Evolutionary conservation across 768 basidiomycete species (phyloP).

Genomic region (Serendipita indica): DNA sequence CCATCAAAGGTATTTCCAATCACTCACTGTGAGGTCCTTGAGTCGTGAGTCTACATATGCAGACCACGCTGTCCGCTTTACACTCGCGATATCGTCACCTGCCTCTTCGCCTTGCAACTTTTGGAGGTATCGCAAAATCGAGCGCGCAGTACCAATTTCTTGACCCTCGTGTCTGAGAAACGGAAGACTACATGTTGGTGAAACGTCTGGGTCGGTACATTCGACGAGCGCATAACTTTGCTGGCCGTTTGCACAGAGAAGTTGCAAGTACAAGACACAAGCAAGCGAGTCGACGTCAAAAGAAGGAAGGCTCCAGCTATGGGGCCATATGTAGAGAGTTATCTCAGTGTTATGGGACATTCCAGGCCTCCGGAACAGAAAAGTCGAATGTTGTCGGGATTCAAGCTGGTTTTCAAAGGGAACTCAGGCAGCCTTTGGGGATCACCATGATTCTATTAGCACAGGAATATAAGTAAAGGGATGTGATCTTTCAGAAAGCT

Average conservation of each 20-base stretch:
- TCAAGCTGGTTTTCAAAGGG: too few relatives aligned
- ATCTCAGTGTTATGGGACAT: too few relatives aligned
- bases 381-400: too few relatives aligned
- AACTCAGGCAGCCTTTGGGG: too few relatives aligned
- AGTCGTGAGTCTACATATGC: neutral
- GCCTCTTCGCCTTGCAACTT: neutral
- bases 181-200: neutral
- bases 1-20: neutral
- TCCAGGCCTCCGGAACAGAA: too few relatives aligned
- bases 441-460: too few relatives aligned
- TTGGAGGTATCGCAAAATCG: neutral
- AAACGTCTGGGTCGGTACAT: neutral
- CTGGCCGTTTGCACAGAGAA: neutral
- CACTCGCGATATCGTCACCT: neutral
- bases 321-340: neutral
- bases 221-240: slow-evolving; percentile 1
- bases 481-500: too few relatives aligned
- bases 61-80: neutral
- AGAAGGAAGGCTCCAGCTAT: neutral
- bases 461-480: too few relatives aligned
- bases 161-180: neutral
- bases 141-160: neutral
- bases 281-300: slow-evolving; percentile 2
- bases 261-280: neutral
- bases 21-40: neutral